phyloP scores from a whole-genome alignment of 1,139 yeast species.

The Hyphopichia fennica region DNA sequence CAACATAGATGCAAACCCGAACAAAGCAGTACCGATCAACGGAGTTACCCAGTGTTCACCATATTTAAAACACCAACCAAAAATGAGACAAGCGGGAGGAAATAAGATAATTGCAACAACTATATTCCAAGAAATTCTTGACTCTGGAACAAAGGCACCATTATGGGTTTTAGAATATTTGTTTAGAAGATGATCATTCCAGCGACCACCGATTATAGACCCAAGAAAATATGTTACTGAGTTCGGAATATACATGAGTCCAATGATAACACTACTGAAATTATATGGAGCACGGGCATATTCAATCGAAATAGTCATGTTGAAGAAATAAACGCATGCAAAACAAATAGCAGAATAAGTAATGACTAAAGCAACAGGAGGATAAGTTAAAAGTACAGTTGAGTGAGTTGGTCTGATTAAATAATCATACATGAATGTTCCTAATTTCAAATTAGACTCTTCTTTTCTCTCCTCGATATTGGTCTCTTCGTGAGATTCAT shows the following conservation, averaged over 20 bases:
- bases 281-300: slow-evolving; percentile 69
- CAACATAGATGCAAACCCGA: slow-evolving; percentile 84
- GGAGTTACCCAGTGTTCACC: slow-evolving; percentile 75
- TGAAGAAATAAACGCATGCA: slow-evolving; percentile 68
- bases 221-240: slow-evolving; percentile 76
- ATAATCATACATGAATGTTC: slow-evolving; percentile 37
- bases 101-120: slow-evolving; percentile 60
- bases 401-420: slow-evolving; percentile 49
- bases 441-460: slow-evolving; percentile 8
- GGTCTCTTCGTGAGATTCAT: slow-evolving; percentile 6
- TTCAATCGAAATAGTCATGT: slow-evolving; percentile 67
- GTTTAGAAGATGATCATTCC: slow-evolving; percentile 66
- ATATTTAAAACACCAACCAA: slow-evolving; percentile 79
- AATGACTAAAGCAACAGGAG: slow-evolving; percentile 71
- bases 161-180: slow-evolving; percentile 56
- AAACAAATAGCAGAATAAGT: slow-evolving; percentile 67
- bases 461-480: not conserved
- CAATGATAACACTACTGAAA: slow-evolving; percentile 64
- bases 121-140: slow-evolving; percentile 75
- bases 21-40: slow-evolving; percentile 73
- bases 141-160: slow-evolving; percentile 72
- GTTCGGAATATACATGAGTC: slow-evolving; percentile 79
- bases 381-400: slow-evolving; percentile 56
- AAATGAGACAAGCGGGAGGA: slow-evolving; percentile 67
- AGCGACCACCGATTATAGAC: slow-evolving; percentile 73